Conservation (phyloP, 2,329 filamentous ascomycete species). For the Incumbomyces delicatus region DNA sequence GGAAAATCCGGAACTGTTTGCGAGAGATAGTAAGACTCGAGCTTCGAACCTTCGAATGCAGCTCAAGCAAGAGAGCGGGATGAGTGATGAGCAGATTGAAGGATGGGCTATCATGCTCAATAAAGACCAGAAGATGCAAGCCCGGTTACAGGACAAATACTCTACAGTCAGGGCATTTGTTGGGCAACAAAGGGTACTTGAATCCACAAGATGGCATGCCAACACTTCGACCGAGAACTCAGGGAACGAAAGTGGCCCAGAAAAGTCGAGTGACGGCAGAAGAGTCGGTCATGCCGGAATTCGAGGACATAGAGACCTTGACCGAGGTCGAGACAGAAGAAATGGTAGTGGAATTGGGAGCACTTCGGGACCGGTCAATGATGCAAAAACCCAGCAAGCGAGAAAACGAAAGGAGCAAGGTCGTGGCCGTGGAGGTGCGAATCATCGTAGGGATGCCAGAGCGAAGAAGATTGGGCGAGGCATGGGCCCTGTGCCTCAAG, state of each 20-base stretch:
- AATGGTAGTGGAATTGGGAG: conserved; percentile 8
- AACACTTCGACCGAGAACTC: conserved; percentile 15
- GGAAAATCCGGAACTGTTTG: conserved; percentile 55
- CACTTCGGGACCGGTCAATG: conserved; percentile 15
- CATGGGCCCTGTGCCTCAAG: conserved; percentile 11
- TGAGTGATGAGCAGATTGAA: conserved; percentile 90
- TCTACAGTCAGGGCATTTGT: conserved; percentile 7
- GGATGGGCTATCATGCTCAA: conserved; percentile 85
- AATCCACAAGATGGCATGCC: conserved; percentile 16
- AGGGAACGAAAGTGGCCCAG: conserved; percentile 10
- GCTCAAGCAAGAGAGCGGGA: conserved; percentile 65
- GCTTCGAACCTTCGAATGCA: conserved; percentile 52
- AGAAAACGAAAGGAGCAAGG: conserved; percentile 20
- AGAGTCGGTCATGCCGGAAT: conserved; percentile 4
- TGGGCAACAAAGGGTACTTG: conserved; percentile 16
- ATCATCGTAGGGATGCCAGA: conserved; percentile 19
- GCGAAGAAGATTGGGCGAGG: conserved; percentile 21
- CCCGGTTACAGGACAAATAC: conserved; percentile 60
- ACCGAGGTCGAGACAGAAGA: conserved; percentile 11
- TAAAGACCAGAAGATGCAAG: conserved; percentile 59
- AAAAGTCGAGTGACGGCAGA: conserved; percentile 3
- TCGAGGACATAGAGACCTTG: conserved; percentile 2
- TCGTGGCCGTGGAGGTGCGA: conserved; percentile 18
- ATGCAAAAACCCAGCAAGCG: conserved; percentile 17
- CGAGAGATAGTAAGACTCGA: conserved; percentile 60